Evolutionary conservation across 768 basidiomycete species (phyloP).

Genomic region (Chalciporus chontae): DNA sequence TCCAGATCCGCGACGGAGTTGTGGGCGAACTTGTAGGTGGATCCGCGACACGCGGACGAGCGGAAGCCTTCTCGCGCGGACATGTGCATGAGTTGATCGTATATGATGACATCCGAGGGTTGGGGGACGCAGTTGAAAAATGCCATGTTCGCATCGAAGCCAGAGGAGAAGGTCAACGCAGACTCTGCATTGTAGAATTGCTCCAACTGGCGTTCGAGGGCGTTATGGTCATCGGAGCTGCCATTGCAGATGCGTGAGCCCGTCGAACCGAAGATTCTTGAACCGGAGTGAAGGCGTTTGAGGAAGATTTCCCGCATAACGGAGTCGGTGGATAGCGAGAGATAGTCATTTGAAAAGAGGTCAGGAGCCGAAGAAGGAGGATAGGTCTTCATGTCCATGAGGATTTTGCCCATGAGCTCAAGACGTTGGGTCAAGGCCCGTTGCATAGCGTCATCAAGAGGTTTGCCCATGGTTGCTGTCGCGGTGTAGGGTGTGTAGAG

Average conservation of each 20-base stretch:
- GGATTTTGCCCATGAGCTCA: neutral
- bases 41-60: slow-evolving; percentile 23
- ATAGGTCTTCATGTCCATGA: slow-evolving; percentile 1
- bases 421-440: neutral
- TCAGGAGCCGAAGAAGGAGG: slow-evolving; percentile 25
- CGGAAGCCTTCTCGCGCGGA: slow-evolving; percentile 51
- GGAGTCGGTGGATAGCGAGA: slow-evolving; percentile 39
- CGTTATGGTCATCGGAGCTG: slow-evolving; percentile 26
- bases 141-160: slow-evolving; percentile 51
- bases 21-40: slow-evolving; percentile 39
- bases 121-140: slow-evolving; percentile 47
- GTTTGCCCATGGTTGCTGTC: too few species aligned
- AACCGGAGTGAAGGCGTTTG: slow-evolving; percentile 23
- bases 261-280: slow-evolving; percentile 41
- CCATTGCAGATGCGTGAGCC: slow-evolving; percentile 47
- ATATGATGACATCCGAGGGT: slow-evolving; percentile 44
- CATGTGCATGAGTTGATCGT: slow-evolving; percentile 52
- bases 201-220: slow-evolving; percentile 11
- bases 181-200: slow-evolving; percentile 30
- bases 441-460: neutral
- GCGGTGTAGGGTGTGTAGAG: too few species aligned
- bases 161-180: slow-evolving; percentile 50
- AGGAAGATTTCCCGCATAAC: slow-evolving; percentile 32
- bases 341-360: slow-evolving; percentile 50
- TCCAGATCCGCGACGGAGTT: slow-evolving; percentile 39